Conservation (phyloP, 1,139 yeast genomes). For the Blastobotrys capitulatus region DNA sequence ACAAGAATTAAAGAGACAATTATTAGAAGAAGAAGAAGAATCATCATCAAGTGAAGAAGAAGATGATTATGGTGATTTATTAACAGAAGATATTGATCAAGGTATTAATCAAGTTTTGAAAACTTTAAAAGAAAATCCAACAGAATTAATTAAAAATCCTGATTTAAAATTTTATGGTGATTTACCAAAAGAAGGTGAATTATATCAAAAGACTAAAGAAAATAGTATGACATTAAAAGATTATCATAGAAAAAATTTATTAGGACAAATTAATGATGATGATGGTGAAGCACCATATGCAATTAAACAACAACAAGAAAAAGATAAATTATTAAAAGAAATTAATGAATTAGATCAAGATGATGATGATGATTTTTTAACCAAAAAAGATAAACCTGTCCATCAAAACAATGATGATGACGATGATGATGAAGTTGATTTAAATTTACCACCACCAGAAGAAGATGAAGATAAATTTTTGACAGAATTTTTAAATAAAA, state of each 20-base stretch:
- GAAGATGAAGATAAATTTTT: slow-evolving; percentile 62
- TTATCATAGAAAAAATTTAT: slow-evolving; percentile 77
- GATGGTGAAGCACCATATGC: slow-evolving; percentile 56
- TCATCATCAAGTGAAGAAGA: slow-evolving; percentile 62
- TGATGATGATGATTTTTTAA: slow-evolving; percentile 49
- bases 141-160: slow-evolving; percentile 53
- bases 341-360: slow-evolving; percentile 48
- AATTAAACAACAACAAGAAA: slow-evolving; percentile 70
- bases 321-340: slow-evolving; percentile 63
- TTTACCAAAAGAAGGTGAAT: slow-evolving; percentile 38
- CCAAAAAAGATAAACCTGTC: slow-evolving; percentile 45
- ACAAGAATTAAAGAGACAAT: slow-evolving; percentile 18
- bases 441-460: slow-evolving; percentile 60
- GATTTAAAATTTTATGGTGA: slow-evolving; percentile 67
- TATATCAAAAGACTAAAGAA: slow-evolving; percentile 26
- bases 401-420: slow-evolving; percentile 22
- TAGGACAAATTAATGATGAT: slow-evolving; percentile 47
- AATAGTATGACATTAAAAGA: slow-evolving; percentile 83
- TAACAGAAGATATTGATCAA: slow-evolving; percentile 78
- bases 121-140: slow-evolving; percentile 61
- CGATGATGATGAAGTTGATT: slow-evolving; percentile 26
- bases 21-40: slow-evolving; percentile 27
- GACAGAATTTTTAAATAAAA: slow-evolving; percentile 61
- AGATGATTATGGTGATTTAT: slow-evolving; percentile 85
- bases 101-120: slow-evolving; percentile 69